A percentile compares a stretch with the other conserved stretches of the same genome.
Conservation (phyloP, 2,329 filamentous ascomycete species). For the Cercospora sojina region DNA sequence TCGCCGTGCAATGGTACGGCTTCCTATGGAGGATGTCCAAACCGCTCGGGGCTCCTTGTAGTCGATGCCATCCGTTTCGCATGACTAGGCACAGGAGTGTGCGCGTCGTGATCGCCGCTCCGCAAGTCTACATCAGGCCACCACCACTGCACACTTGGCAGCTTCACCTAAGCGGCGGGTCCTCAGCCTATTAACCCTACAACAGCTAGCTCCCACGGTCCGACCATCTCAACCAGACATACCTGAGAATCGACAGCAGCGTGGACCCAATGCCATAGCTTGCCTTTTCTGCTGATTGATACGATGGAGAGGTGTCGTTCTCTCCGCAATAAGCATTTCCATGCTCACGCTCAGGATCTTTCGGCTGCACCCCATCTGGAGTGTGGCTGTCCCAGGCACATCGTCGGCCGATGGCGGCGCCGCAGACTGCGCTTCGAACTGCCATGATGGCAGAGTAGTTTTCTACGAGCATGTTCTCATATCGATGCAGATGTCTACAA, state of each 20-base stretch:
- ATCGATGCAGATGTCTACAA: background rate
- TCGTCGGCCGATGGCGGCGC: background rate
- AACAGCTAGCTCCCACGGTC: background rate
- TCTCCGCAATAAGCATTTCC: background rate
- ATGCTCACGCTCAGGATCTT: background rate
- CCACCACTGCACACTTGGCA: background rate
- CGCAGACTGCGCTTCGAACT: background rate
- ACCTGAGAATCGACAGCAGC: background rate
- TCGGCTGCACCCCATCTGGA: background rate
- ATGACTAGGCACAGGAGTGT: background rate
- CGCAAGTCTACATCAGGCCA: background rate
- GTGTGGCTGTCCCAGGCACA: background rate
- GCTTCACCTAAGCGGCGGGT: background rate
- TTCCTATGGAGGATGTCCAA: background rate
- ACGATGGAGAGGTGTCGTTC: background rate
- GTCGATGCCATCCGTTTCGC: background rate
- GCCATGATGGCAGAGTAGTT: background rate
- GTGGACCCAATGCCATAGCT: background rate
- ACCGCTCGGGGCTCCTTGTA: background rate
- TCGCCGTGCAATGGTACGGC: background rate
- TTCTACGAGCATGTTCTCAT: background rate
- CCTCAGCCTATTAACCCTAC: background rate
- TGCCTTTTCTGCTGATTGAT: background rate
- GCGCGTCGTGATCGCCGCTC: background rate
- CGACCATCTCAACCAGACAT: background rate